Conservation (phyloP, 1,139 yeast species). For the Taiozyma sp. region DNA sequence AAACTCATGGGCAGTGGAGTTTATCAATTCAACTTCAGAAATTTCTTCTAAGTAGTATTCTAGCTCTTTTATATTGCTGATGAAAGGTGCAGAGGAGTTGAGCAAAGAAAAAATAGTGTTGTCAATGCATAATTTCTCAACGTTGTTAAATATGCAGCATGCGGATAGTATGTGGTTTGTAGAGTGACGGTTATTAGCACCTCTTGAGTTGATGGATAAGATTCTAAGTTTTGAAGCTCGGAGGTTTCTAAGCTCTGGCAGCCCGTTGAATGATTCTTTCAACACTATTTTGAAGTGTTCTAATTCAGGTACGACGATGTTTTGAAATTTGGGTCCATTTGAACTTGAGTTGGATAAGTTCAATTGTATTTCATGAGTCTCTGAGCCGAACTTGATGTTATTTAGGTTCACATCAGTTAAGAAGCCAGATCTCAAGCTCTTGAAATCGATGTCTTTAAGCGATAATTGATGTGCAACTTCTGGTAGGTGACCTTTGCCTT, state of each 20-base stretch:
- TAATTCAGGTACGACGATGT: background rate
- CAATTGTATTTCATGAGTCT: background rate
- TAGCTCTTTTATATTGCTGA: background rate
- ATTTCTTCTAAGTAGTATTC: background rate
- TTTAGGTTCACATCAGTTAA: background rate
- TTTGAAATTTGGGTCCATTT: background rate
- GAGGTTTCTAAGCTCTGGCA: background rate
- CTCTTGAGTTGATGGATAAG: background rate
- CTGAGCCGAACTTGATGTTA: background rate
- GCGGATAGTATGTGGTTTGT: background rate
- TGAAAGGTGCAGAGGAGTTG: background rate
- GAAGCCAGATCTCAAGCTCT: background rate
- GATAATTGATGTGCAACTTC: background rate
- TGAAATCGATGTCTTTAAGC: background rate
- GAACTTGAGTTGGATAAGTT: background rate
- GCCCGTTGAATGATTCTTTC: background rate
- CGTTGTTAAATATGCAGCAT: background rate
- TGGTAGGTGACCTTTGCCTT: background rate
- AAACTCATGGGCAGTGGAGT: background rate
- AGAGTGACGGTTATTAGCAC: background rate
- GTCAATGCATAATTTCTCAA: background rate
- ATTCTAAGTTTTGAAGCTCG: background rate
- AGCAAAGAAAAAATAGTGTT: background rate
- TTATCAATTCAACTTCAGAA: background rate
- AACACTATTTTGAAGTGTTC: background rate